Evolutionary conservation across 1,139 yeast species (phyloP).

Genomic region (Eremothecium gossypii): DNA sequence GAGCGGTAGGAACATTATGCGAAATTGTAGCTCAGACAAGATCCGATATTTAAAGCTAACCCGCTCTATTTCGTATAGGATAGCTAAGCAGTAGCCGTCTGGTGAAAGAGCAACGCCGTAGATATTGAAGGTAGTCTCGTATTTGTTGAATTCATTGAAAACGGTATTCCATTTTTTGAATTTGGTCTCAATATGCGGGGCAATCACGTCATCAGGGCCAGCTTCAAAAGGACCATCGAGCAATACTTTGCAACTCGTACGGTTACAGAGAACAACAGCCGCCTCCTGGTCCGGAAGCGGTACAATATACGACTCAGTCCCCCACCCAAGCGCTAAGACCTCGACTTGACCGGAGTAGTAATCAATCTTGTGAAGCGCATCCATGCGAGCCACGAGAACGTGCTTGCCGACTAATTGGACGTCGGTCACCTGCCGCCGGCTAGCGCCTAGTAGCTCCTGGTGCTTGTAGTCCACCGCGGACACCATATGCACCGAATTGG

Average conservation of each 20-base stretch:
- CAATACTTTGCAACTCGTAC: constrained; percentile 13
- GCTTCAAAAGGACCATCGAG: constrained; percentile 10
- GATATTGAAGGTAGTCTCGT: constrained; percentile 20
- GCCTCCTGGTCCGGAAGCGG: constrained; percentile 13
- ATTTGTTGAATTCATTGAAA: constrained; percentile 24
- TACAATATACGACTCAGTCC: constrained; percentile 17
- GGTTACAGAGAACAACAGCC: constrained; percentile 20
- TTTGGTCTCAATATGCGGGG: constrained; percentile 24
- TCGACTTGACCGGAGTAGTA: constrained; percentile 1
- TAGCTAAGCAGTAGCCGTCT: constrained; percentile 28
- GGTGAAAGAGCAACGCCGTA: constrained; percentile 29
- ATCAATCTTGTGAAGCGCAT: constrained; percentile 13
- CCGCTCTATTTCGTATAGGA: constrained; percentile 30
- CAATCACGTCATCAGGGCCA: constrained; percentile 17
- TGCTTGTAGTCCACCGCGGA: neutral
- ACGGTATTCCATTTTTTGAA: constrained; percentile 24
- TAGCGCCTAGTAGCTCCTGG: constrained; percentile 9
- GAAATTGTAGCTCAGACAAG: constrained; percentile 27
- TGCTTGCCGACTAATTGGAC: constrained; percentile 10
- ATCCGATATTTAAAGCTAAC: constrained; percentile 30
- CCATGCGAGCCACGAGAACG: constrained; percentile 15
- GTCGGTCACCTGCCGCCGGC: constrained; percentile 20
- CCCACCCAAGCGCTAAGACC: constrained; percentile 11
- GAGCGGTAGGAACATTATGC: constrained; percentile 28
- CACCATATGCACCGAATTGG: constrained; percentile 13